A percentile compares a stretch with the other conserved stretches of the same genome.
Conservation (phyloP, 1,284 basidiomycete genomes). For the Xanthoconium separans region DNA sequence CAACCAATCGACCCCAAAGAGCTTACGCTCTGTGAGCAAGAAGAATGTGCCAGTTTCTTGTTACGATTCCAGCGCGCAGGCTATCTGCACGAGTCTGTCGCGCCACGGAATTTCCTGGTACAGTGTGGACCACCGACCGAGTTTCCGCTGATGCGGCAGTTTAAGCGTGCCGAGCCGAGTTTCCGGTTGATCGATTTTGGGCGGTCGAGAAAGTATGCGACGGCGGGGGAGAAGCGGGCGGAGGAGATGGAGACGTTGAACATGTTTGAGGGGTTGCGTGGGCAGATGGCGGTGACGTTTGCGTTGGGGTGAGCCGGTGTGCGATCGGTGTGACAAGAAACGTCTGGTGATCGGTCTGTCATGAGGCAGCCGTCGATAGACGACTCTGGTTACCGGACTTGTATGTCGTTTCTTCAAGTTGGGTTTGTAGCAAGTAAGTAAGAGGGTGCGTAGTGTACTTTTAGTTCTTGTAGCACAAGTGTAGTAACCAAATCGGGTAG, state of each 20-base stretch:
- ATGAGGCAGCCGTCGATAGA: too few relatives aligned
- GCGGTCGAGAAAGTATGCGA: conserved; percentile 20
- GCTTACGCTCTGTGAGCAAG: conserved; percentile 27
- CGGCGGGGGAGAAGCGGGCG: background rate
- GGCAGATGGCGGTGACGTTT: background rate
- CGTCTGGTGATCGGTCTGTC: too few relatives aligned
- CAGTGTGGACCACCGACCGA: conserved; percentile 37
- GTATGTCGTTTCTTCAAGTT: too few relatives aligned
- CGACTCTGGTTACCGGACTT: too few relatives aligned
- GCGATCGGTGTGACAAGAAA: too few relatives aligned
- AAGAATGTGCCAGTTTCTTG: conserved; percentile 33
- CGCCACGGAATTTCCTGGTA: conserved; percentile 36
- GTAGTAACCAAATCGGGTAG: too few relatives aligned
- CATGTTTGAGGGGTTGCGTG: background rate
- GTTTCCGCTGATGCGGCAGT: conserved; percentile 26
- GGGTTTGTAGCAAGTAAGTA: too few relatives aligned
- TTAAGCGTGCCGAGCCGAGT: conserved; percentile 21
- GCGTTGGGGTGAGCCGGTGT: too few relatives aligned
- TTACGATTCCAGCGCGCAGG: conserved; percentile 34
- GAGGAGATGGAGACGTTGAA: conserved; percentile 5
- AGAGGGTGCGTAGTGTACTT: too few relatives aligned
- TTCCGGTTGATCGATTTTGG: conserved; percentile 44
- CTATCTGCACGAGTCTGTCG: conserved; percentile 38
- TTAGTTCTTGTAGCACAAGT: too few relatives aligned
- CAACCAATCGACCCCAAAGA: conserved; percentile 20